phyloP scores from a whole-genome alignment of 2,329 filamentous ascomycete genomes.

The Phaeosphaeriaceae sp. region DNA sequence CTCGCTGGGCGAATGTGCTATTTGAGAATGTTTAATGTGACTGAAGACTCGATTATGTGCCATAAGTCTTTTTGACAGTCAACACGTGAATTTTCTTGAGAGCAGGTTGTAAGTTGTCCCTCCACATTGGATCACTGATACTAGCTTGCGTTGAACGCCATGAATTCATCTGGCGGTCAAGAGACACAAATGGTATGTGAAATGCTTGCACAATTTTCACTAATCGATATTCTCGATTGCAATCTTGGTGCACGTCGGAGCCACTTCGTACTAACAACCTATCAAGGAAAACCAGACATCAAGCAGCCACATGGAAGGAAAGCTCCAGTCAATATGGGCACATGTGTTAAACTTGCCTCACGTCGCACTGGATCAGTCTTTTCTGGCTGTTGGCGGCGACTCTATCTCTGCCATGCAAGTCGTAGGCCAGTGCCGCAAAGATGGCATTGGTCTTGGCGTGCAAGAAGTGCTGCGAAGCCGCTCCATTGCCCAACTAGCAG shows the following conservation, averaged over 20 bases:
- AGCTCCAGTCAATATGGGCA: conserved; percentile 37
- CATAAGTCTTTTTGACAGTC: background rate
- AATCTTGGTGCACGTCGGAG: background rate
- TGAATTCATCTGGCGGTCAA: background rate
- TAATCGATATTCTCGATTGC: background rate
- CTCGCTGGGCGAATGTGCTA: conserved; percentile 9
- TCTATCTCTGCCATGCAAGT: conserved; percentile 62
- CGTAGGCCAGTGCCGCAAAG: conserved; percentile 56
- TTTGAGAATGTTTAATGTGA: conserved; percentile 12
- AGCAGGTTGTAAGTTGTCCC: conserved; percentile 1
- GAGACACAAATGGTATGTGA: conserved; percentile 1
- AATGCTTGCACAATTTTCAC: background rate
- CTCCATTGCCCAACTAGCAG: conserved; percentile 50
- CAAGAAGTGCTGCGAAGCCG: conserved; percentile 59
- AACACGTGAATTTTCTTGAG: background rate
- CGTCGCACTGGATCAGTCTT: conserved; percentile 42
- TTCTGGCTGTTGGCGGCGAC: conserved; percentile 57
- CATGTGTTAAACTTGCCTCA: conserved; percentile 41
- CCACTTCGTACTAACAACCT: background rate
- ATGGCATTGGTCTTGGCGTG: conserved; percentile 55
- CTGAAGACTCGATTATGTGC: conserved; percentile 1
- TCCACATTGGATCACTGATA: background rate
- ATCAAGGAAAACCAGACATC: conserved; percentile 3
- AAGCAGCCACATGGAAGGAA: conserved; percentile 21
- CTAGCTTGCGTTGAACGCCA: background rate